A percentile compares a stretch with the other conserved stretches of the same genome.
These are phyloP conservation scores for Nothophaeocryptopus gaeumannii DNA, from an alignment of 2,329 filamentous ascomycete species.

Conservation along the genomic window DNA sequence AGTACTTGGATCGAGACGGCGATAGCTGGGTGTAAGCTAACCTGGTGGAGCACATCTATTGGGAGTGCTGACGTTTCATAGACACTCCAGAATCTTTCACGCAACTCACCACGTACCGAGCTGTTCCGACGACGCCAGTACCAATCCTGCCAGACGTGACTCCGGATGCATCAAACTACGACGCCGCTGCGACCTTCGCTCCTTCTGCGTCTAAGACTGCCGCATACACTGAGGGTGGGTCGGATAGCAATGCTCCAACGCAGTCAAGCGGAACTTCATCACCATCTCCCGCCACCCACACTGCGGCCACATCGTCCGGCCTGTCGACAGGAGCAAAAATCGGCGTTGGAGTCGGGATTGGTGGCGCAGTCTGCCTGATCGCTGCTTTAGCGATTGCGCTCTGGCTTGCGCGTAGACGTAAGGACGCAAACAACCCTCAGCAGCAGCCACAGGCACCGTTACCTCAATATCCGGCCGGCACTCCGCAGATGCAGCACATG, in stretches of 20 bases:
- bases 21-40: conserved; percentile 25
- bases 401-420: conserved; percentile 17
- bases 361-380: conserved; percentile 21
- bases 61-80: conserved; percentile 12
- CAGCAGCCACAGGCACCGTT: conserved; percentile 4
- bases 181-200: conserved; percentile 11
- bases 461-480: conserved; percentile 5
- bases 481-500: conserved; percentile 10
- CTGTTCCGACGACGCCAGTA: conserved; percentile 19
- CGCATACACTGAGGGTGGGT: background rate
- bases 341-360: conserved; percentile 27
- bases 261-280: conserved; percentile 1
- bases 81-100: conserved; percentile 24
- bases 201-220: background rate
- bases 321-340: conserved; percentile 25
- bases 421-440: background rate
- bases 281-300: background rate
- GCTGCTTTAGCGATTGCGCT: conserved; percentile 15
- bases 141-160: conserved; percentile 17
- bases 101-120: conserved; percentile 24
- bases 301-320: background rate
- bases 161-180: conserved; percentile 21
- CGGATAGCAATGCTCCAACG: background rate
- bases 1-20: conserved; percentile 27
- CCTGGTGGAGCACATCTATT: background rate